Percentiles rank a stretch among this genome's conserved stretches.
These are phyloP conservation scores for Stephania japonica DNA, from an alignment of 164 flowering plant genomes.

Conservation along the genomic window DNA sequence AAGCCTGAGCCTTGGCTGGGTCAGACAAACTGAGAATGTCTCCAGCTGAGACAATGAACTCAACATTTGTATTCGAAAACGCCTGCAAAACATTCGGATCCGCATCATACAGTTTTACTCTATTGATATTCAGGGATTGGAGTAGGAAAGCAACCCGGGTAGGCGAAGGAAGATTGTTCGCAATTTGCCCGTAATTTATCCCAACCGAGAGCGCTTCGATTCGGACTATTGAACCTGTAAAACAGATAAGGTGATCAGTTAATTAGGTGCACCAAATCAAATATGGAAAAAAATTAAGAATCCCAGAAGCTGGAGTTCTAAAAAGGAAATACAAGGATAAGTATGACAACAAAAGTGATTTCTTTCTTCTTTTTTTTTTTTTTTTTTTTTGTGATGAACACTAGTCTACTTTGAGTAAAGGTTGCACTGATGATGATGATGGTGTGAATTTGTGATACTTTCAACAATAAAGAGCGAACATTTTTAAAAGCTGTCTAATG, in stretches of 20 bases:
- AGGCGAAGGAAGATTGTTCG: slow-evolving; percentile 71
- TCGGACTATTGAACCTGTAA: slow-evolving; percentile 31
- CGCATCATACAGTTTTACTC: slow-evolving; percentile 74
- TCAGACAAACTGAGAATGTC: slow-evolving; percentile 51
- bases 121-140: slow-evolving; percentile 41
- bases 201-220: slow-evolving; percentile 39
- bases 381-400: neutral
- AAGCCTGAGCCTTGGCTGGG: slow-evolving; percentile 42
- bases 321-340: neutral
- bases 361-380: neutral
- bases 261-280: neutral
- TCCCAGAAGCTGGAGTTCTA: neutral
- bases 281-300: no score
- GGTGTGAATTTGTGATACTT: neutral
- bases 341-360: neutral
- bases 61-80: slow-evolving; percentile 54
- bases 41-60: slow-evolving; percentile 59
- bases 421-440: neutral
- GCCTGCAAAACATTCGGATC: slow-evolving; percentile 68
- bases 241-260: neutral
- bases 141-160: slow-evolving; percentile 50
- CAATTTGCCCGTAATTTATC: slow-evolving; percentile 80
- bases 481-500: neutral
- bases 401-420: neutral
- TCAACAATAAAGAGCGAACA: neutral